Base-by-base conservation (phyloP, 176 grass and related monocot genomes). In the Triticum turgidum region DNA sequence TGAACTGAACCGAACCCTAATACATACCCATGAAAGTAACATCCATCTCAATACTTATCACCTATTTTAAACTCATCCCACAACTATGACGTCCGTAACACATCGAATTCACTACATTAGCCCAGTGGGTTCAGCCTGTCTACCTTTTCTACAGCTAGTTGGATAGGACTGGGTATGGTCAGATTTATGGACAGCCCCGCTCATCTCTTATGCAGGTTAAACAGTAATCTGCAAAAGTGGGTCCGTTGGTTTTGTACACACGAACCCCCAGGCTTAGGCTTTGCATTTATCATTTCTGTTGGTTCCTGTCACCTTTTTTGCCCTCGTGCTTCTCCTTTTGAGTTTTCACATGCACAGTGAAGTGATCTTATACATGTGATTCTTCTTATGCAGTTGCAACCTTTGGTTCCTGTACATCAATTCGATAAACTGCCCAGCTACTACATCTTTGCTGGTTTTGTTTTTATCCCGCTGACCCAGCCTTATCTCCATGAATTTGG, bases 401-500 rank as follows among this genome's bases (percentile, higher is more conserved):
- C 96, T 81, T 92, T 98, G 82, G 96, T 94, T 38, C 96, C 92
- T 54, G 96, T 98, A 25, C 96, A 98, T 85, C 96, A 98, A 27
- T 98, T 96, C 14, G 93, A 98, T 88, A 88, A 92, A 77, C 80
- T 98, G 72, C 96, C 96, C 65, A 96, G 93, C 82, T 98, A 96
- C 71, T 98, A 96, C 83, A 98, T 98, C 30, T 98, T 98, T 82
- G 92, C 93, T 73, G 96, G 96, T 85, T 92, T 98, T 71, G 86
- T 98, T 44, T 98, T 98, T 85, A 85, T 96, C 70, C 96, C 93
- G 22, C 89, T 98, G 29, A 94, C 93, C 82, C 96, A 96, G 79
- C 96, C 96, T 78, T 98, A 98, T 84, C 96, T 98, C 86, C 96
- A 98, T 85, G 96, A 98, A 79, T 96, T 91, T 91, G 96, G 96